phyloP scores from a whole-genome alignment of 768 basidiomycete species.

The Mrakia blollopis region DNA sequence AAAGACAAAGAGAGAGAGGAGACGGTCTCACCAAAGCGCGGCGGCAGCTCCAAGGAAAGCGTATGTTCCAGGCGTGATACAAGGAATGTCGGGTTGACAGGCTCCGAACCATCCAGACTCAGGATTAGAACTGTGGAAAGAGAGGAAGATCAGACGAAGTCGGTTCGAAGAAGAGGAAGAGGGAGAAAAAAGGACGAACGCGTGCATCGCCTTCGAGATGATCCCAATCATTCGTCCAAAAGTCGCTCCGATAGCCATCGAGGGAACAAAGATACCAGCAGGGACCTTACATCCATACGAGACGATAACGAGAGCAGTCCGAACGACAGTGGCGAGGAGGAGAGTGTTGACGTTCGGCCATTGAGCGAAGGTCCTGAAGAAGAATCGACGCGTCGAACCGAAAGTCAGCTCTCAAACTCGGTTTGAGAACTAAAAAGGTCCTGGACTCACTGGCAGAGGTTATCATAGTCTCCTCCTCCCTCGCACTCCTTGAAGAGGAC shows the following conservation, averaged over 20 bases:
- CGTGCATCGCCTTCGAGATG: constrained; percentile 85
- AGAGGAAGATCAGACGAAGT: background rate
- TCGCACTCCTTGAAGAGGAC: constrained; percentile 95
- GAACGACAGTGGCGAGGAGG: constrained; percentile 81
- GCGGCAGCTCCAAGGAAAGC: constrained; percentile 96
- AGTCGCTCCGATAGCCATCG: constrained; percentile 96
- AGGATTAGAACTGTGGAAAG: constrained; percentile 61
- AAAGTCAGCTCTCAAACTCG: background rate
- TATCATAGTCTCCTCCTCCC: constrained; percentile 81
- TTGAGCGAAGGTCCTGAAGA: constrained; percentile 69
- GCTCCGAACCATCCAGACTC: constrained; percentile 80
- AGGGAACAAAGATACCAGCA: constrained; percentile 95
- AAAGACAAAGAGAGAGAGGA: constrained; percentile 16
- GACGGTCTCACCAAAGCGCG: constrained; percentile 65
- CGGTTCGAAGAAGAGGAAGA: background rate
- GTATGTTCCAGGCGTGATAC: constrained; percentile 97
- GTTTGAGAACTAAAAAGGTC: too few species aligned
- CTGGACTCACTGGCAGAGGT: constrained; percentile 82
- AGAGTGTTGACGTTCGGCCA: constrained; percentile 94
- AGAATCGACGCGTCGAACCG: background rate
- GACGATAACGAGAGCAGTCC: constrained; percentile 77
- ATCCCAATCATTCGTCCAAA: constrained; percentile 98
- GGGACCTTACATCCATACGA: constrained; percentile 97
- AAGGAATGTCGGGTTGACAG: constrained; percentile 86
- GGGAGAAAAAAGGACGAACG: constrained; percentile 47